Base-by-base conservation (phyloP, 345 rosid genomes). In the Aquilaria yunnanensis region DNA sequence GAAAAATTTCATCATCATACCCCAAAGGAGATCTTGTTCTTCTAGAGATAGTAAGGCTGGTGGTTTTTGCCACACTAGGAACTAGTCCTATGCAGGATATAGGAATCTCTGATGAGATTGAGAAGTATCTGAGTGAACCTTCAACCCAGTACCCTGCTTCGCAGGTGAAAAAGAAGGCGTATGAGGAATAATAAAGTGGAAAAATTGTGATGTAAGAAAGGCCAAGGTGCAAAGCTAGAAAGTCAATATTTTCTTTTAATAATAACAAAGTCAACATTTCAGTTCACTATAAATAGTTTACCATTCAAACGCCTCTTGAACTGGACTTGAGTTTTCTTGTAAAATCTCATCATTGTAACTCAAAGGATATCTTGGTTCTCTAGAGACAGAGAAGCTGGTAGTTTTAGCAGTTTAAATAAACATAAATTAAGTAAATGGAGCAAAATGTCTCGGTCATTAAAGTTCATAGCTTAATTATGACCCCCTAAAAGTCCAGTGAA, bases 361-460 rank as follows among this genome's bases (percentile, higher is more conserved):
- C 59, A 57, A 63, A 76, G 86, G 70, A 65, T 88, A 83, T 78
- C 96, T 87, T 53, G 96, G 70, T 80, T 93, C 73, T 74, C 87
- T 85, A 51, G 85, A 67, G 67, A 61, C 82, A 29, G 74, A 8
- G 16, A 55, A 74, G 74, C 43, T 64, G 68, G 68, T 57, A 41
- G 70, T 49, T 61, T 71, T 68, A 69, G 62, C 62, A 0, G 72
- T 16, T 23, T 23, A 23, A 23, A 23, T 23, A 23, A 23, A 23
- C 23, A 23, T 0, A 23, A 23, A 0, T 23, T 23, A 23, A 23
- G 23, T 23, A 23, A 23, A 23, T 23, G 1, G 23, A 23, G 23
- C 23, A 23, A 23, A 23, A 23, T 23, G 23, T 23, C 23, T 23
- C 23, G 23, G 23, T 23, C 23, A 23, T 23, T 23, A 23, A 23